Percentiles rank a stretch among this genome's conserved stretches.
Conservation (phyloP, 257 asterid species). For the Nicotiana knightiana region DNA sequence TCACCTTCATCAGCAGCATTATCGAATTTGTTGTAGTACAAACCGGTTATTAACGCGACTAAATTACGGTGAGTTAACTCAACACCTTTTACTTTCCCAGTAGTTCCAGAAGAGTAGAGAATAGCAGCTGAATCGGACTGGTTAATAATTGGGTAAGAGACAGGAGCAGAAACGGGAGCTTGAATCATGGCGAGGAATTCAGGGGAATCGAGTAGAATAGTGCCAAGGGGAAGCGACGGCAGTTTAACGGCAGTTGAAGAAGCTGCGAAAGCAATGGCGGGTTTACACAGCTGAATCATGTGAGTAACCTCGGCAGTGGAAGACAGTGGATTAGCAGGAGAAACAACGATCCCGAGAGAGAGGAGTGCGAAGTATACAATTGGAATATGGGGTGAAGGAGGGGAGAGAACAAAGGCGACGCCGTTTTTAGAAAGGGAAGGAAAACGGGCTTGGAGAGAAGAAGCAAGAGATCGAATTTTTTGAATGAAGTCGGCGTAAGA, state of each 20-base stretch:
- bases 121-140: slow-evolving; percentile 67
- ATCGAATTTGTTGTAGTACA: slow-evolving; percentile 23
- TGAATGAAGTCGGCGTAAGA: slow-evolving; percentile 48
- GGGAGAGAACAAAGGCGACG: slow-evolving; percentile 70
- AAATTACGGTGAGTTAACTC: slow-evolving; percentile 68
- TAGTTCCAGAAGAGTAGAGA: slow-evolving; percentile 90
- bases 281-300: slow-evolving; percentile 48
- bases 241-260: slow-evolving; percentile 31
- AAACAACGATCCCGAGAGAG: slow-evolving; percentile 55
- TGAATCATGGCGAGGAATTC: slow-evolving; percentile 44
- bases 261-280: slow-evolving; percentile 53
- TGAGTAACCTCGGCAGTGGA: slow-evolving; percentile 57
- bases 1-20: not conserved
- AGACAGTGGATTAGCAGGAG: slow-evolving; percentile 77
- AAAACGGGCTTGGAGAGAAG: slow-evolving; percentile 31
- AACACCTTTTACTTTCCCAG: slow-evolving; percentile 77
- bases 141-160: not conserved
- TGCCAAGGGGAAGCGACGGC: slow-evolving; percentile 24
- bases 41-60: slow-evolving; percentile 39
- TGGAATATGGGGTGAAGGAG: slow-evolving; percentile 66
- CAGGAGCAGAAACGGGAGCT: not conserved
- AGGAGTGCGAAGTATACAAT: slow-evolving; percentile 73
- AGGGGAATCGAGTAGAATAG: slow-evolving; percentile 50
- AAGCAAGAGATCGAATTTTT: slow-evolving; percentile 48
- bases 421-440: slow-evolving; percentile 51